phyloP scores from a whole-genome alignment of 352 stramenopile genomes.

The Aphanomyces invadans region DNA sequence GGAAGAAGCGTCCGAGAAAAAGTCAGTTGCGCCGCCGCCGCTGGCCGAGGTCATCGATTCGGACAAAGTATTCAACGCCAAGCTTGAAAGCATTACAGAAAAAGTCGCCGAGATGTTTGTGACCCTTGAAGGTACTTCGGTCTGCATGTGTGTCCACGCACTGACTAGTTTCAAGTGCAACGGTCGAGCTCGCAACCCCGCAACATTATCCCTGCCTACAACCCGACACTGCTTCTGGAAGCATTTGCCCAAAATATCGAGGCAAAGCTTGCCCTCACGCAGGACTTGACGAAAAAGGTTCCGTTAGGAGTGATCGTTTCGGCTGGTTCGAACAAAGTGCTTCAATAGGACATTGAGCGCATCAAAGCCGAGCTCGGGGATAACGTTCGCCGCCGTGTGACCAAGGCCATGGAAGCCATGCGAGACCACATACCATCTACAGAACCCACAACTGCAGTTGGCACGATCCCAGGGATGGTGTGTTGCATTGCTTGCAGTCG shows the following conservation, averaged over 20 bases:
- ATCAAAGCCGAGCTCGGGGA: constrained; percentile 61
- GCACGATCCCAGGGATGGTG: constrained; percentile 66
- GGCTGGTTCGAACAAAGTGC: too few relatives aligned
- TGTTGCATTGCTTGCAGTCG: constrained; percentile 66
- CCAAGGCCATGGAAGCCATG: constrained; percentile 59
- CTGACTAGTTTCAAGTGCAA: constrained; percentile 11
- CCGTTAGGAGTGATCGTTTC: constrained; percentile 48
- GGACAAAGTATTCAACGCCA: constrained; percentile 51
- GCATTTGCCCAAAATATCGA: constrained; percentile 23
- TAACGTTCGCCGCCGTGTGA: constrained; percentile 46
- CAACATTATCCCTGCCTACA: constrained; percentile 16
- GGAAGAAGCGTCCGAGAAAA: constrained; percentile 37
- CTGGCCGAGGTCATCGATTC: constrained; percentile 23
- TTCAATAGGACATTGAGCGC: constrained; percentile 49
- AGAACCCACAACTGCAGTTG: constrained; percentile 64
- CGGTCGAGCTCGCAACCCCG: constrained; percentile 27
- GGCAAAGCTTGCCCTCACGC: constrained; percentile 18
- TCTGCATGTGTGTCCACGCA: not conserved
- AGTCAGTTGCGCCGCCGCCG: constrained; percentile 23
- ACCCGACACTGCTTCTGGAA: constrained; percentile 19
- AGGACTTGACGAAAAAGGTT: constrained; percentile 32
- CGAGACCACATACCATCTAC: constrained; percentile 32
- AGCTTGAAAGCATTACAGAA: constrained; percentile 70
- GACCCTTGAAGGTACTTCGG: constrained; percentile 30
- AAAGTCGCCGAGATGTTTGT: constrained; percentile 57